A percentile compares a stretch with the other conserved stretches of the same genome.
phyloP scores from a whole-genome alignment of 1,139 yeast genomes.

The Magnusiomyces magnusii region DNA sequence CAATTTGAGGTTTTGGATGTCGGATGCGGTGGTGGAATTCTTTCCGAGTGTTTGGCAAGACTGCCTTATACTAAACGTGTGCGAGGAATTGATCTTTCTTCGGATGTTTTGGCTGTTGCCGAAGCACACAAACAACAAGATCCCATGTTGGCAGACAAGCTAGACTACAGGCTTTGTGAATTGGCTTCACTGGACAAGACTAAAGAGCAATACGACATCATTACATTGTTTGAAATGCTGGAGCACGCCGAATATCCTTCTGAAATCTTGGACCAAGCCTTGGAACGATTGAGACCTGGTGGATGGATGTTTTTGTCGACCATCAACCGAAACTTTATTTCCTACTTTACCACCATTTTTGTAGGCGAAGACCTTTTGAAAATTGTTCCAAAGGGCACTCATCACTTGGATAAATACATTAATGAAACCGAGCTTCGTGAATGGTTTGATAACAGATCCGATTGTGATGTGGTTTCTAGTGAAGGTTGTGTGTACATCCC shows the following conservation, averaged over 20 bases:
- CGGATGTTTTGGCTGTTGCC: constrained; percentile 78
- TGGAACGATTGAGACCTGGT: constrained; percentile 61
- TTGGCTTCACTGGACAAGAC: constrained; percentile 46
- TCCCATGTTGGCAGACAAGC: constrained; percentile 47
- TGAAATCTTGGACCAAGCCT: constrained; percentile 57
- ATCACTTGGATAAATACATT: constrained; percentile 77
- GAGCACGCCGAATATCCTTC: constrained; percentile 91
- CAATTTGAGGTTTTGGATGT: constrained; percentile 63
- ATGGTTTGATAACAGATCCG: constrained; percentile 48
- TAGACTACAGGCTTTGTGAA: constrained; percentile 52
- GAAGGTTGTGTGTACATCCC: constrained; percentile 84
- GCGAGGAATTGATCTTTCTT: constrained; percentile 76
- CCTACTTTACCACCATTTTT: constrained; percentile 90
- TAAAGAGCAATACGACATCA: constrained; percentile 53
- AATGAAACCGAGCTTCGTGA: constrained; percentile 62
- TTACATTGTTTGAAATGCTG: constrained; percentile 88
- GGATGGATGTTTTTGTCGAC: constrained; percentile 88
- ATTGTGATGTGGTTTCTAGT: constrained; percentile 52
- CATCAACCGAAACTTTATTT: constrained; percentile 78
- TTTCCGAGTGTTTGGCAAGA: constrained; percentile 82
- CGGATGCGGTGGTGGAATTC: constrained; percentile 97
- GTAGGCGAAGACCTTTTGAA: constrained; percentile 75
- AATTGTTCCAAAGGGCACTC: constrained; percentile 91
- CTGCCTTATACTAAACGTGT: constrained; percentile 48
- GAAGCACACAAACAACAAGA: constrained; percentile 57